A percentile compares a stretch with the other conserved stretches of the same genome.
Evolutionary conservation across 305 asterid species (phyloP).

Genomic region (Rubia peregrina): DNA sequence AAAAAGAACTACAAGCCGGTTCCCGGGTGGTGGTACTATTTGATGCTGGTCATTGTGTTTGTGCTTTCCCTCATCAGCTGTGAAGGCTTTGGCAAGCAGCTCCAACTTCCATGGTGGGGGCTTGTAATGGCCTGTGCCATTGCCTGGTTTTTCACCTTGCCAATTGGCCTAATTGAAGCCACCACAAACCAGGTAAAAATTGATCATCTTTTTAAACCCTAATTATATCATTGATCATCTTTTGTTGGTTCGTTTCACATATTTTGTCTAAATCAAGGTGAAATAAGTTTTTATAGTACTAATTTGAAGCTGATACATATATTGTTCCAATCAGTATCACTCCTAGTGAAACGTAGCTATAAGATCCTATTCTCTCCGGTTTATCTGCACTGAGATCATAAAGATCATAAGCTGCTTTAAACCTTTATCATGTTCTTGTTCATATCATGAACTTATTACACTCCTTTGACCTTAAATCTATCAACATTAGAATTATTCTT

Average conservation of each 20-base stretch:
- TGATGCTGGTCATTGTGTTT: slow-evolving; percentile 30
- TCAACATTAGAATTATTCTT: too few relatives aligned
- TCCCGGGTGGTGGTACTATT: slow-evolving; percentile 62
- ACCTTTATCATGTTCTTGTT: too few relatives aligned
- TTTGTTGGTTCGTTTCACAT: not conserved
- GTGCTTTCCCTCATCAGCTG: slow-evolving; percentile 29
- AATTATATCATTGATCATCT: too few relatives aligned
- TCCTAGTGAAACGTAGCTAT: too few relatives aligned
- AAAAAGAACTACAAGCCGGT: slow-evolving; percentile 47
- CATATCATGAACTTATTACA: not conserved
- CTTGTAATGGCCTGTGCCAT: slow-evolving; percentile 42
- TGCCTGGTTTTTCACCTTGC: slow-evolving; percentile 57
- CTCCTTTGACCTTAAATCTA: not conserved
- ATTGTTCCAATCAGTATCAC: too few relatives aligned
- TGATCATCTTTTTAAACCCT: not conserved
- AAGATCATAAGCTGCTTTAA: too few relatives aligned
- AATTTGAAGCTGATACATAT: too few relatives aligned
- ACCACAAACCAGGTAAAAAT: slow-evolving; percentile 50
- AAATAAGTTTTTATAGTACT: too few relatives aligned
- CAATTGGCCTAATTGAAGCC: slow-evolving; percentile 54
- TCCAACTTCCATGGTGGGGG: slow-evolving; percentile 94
- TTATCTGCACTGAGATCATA: too few relatives aligned
- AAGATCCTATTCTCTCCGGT: too few relatives aligned
- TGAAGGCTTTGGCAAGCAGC: slow-evolving; percentile 46
- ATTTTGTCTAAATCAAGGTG: not conserved